Base-by-base conservation (phyloP, 2,329 filamentous ascomycete genomes). In the Fusarium clavum region DNA sequence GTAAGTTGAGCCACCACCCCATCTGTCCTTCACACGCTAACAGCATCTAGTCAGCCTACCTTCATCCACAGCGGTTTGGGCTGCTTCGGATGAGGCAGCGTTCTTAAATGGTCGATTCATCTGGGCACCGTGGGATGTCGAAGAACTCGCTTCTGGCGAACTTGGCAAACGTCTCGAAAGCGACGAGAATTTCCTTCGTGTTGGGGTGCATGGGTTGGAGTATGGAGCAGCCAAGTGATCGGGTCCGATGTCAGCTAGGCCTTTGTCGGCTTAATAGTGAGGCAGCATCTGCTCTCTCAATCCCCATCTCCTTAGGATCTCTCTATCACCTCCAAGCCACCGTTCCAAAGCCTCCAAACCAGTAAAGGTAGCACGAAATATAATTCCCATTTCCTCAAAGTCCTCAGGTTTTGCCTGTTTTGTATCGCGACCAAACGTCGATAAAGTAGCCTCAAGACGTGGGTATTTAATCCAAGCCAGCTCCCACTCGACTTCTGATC, bases 121-220 rank as follows among this genome's bases (percentile, higher is more conserved):
- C 8, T 61, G 58, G 55, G 25, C 58, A 2, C 29, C 38, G 2
- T 61, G 58, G 58, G 45, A 61, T 40, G 58, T 61, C 6, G 58
- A 60, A 6, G 58, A 61, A 45, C 20, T 61, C 22, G 49, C 59
- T 20, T n/a, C 5, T 3, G 58, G 58, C 0, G 5, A 30, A 3
- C 1, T 60, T 8, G 20, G 58, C 20, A 18, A 52, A 12, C 30
- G 24, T 2, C 20, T 61, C 2, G 38, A 52, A 5, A 60, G 5
- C 0, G 55, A 60, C 6, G 13, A 14, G 0, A 29, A 44, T 0
- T 61, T 61, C 8, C 58, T 61, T n/a, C 55, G 58, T 2, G 59
- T 61, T 24, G 58, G 58, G 0, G 38, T 61, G 0, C 55, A 61
- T 18, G 58, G 58, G 0, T 38, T 61, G 45, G 49, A 61, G 8